Conservation (phyloP, 1,284 basidiomycete genomes). For the Naganishia liquefaciens region DNA sequence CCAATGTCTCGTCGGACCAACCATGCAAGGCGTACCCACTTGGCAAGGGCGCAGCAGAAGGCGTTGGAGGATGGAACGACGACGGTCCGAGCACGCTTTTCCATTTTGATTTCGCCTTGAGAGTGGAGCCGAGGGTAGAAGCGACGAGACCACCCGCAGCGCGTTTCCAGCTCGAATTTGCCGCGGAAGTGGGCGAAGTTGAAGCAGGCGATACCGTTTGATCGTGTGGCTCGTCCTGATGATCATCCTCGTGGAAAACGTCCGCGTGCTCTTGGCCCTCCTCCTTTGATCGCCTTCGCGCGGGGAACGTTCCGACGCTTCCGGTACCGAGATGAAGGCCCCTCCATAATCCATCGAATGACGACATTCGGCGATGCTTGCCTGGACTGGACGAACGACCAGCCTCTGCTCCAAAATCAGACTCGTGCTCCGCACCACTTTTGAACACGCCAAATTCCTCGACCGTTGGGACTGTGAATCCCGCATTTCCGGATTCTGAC, state of each 20-base stretch:
- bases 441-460: slow-evolving; percentile 12
- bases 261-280: background rate
- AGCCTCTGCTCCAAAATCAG: background rate
- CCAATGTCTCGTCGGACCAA: background rate
- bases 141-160: background rate
- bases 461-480: slow-evolving; percentile 17
- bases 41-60: background rate
- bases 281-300: background rate
- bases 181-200: background rate
- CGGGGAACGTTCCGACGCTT: slow-evolving; percentile 18
- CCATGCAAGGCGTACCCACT: slow-evolving; percentile 24
- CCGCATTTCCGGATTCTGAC: slow-evolving; percentile 20
- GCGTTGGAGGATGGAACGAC: slow-evolving; percentile 29
- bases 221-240: background rate
- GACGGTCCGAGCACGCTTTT: slow-evolving; percentile 39
- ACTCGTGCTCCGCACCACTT: background rate
- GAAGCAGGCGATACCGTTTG: no score
- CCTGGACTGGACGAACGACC: background rate
- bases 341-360: slow-evolving; percentile 27
- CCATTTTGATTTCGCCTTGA: slow-evolving; percentile 47
- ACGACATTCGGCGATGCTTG: slow-evolving; percentile 27
- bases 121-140: slow-evolving; percentile 36
- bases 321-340: slow-evolving; percentile 3
- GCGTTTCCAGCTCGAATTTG: slow-evolving; percentile 6
- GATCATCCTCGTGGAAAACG: background rate